Evolutionary conservation across 257 asterid genomes (phyloP).

Genomic region (Solanum medicagineum): DNA sequence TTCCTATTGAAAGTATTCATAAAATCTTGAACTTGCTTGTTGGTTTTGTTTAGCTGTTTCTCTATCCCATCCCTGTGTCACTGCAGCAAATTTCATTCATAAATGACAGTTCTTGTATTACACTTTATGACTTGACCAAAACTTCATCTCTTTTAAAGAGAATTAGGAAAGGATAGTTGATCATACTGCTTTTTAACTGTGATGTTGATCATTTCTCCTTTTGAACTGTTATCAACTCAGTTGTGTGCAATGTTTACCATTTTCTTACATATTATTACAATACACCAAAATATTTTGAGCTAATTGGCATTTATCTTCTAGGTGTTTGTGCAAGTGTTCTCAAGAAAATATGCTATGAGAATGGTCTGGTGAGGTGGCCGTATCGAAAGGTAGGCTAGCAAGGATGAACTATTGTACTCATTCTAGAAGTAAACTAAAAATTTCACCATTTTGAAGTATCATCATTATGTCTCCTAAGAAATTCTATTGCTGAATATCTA

Average conservation of each 20-base stretch:
- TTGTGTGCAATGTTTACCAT: background rate
- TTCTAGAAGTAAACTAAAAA: background rate
- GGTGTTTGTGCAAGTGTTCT: conserved; percentile 52
- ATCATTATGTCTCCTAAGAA: background rate
- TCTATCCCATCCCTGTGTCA: background rate
- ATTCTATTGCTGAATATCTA: background rate
- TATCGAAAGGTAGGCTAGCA: conserved; percentile 37
- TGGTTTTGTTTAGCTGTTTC: background rate
- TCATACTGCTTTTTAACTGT: background rate
- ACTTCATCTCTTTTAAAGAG: background rate
- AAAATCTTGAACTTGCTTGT: background rate
- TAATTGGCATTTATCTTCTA: conserved; percentile 13
- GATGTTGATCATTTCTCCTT: background rate
- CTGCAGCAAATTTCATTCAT: background rate
- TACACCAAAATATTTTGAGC: background rate
- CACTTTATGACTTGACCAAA: background rate
- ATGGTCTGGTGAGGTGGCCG: conserved; percentile 65
- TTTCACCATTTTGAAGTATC: background rate
- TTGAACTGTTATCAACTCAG: background rate
- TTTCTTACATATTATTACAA: background rate
- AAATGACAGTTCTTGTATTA: background rate
- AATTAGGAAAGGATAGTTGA: background rate
- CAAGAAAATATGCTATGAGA: conserved; percentile 52
- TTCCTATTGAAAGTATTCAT: background rate
- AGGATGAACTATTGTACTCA: background rate